Percentiles rank a stretch among this genome's conserved stretches.
These are phyloP conservation scores for Yamadazyma diospyri DNA, from an alignment of 1,139 yeast species.

Conservation along the genomic window DNA sequence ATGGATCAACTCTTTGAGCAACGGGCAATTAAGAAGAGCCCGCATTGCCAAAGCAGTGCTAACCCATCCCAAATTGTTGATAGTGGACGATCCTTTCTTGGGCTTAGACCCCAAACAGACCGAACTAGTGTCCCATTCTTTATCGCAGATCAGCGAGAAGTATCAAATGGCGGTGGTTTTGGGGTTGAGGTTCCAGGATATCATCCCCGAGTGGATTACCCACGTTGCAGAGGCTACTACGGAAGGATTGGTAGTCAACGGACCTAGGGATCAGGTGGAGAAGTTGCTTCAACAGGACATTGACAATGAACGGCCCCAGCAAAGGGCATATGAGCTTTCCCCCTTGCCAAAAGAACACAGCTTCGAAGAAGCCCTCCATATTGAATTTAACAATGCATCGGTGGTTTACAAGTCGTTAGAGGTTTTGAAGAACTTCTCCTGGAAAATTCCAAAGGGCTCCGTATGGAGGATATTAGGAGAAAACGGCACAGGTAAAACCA, in stretches of 20 bases:
- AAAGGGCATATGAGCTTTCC: constrained; percentile 2
- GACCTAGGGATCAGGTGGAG: constrained; percentile 31
- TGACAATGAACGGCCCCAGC: constrained; percentile 4
- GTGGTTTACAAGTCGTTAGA: constrained; percentile 64
- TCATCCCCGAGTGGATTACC: constrained; percentile 74
- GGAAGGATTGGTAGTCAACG: constrained; percentile 50
- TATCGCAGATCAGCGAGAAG: constrained; percentile 23
- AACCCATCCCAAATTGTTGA: constrained; percentile 57
- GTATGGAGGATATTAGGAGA: constrained; percentile 88
- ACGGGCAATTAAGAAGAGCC: constrained; percentile 92
- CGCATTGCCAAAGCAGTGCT: constrained; percentile 75
- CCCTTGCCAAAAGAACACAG: constrained; percentile 4
- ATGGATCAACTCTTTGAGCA: constrained; percentile 85
- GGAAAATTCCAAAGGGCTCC: constrained; percentile 70
- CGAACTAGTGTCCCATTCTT: constrained; percentile 48
- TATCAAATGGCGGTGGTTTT: constrained; percentile 45
- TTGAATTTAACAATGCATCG: constrained; percentile 62
- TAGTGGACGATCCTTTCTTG: constrained; percentile 87
- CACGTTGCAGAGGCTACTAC: constrained; percentile 61
- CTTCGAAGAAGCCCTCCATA: constrained; percentile 23
- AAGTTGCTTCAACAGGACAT: background rate
- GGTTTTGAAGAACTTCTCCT: constrained; percentile 55
- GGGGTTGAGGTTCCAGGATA: constrained; percentile 77
- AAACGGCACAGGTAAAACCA: constrained; percentile 93
- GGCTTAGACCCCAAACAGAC: constrained; percentile 85